Conservation (phyloP, 2,329 filamentous ascomycete genomes). For the Colletotrichum sp. region DNA sequence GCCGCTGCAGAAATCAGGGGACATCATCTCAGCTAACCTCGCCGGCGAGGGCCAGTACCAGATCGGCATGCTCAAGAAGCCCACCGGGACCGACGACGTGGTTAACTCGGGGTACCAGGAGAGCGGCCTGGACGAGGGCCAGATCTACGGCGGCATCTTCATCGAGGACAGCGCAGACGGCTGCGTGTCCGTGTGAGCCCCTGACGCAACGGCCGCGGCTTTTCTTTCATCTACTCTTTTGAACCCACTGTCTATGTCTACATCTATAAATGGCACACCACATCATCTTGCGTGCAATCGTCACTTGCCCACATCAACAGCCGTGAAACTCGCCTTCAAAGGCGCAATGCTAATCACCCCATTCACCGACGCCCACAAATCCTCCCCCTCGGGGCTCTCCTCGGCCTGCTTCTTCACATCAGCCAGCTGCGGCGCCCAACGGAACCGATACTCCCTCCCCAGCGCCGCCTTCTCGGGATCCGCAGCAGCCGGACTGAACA, state of each 20-base stretch:
- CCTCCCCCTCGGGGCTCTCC: conserved; percentile 20
- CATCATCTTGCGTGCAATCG: neutral
- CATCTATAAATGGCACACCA: neutral
- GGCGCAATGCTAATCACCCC: conserved; percentile 21
- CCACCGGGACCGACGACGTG: conserved; percentile 54
- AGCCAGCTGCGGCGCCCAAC: conserved; percentile 21
- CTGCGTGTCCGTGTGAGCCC: conserved; percentile 43
- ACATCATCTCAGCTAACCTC: neutral
- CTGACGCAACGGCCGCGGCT: neutral
- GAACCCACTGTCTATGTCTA: neutral
- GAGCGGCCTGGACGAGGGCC: conserved; percentile 50
- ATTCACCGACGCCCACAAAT: conserved; percentile 23
- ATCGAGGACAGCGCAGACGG: conserved; percentile 49
- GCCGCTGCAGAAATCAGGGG: conserved; percentile 1
- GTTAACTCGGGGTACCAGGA: conserved; percentile 55
- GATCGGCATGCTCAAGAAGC: conserved; percentile 64
- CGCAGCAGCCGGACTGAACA: conserved; percentile 18
- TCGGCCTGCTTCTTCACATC: conserved; percentile 21
- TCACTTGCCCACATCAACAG: conserved; percentile 1
- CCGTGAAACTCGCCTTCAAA: conserved; percentile 19
- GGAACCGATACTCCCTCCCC: conserved; percentile 10
- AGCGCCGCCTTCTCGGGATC: conserved; percentile 12
- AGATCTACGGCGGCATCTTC: conserved; percentile 57
- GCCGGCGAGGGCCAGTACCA: conserved; percentile 39
- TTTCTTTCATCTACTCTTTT: neutral